A percentile compares a stretch with the other conserved stretches of the same genome.
These are phyloP conservation scores for Pseudonectria foliicola DNA, from an alignment of 2,329 filamentous ascomycete genomes.

Conservation along the genomic window DNA sequence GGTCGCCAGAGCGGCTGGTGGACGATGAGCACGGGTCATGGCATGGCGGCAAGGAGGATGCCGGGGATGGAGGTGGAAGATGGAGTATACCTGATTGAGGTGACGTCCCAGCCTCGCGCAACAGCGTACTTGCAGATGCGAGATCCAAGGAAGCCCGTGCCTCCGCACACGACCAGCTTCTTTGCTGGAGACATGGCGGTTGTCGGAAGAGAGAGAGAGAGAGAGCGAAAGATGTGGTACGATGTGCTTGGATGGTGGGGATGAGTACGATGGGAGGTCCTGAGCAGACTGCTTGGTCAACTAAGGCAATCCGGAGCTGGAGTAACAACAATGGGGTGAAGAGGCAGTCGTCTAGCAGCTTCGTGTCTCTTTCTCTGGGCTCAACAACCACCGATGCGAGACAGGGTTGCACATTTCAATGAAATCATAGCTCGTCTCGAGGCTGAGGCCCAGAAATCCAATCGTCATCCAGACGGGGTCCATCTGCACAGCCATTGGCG, in stretches of 20 bases:
- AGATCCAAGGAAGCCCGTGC: constrained; percentile 82
- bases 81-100: constrained; percentile 73
- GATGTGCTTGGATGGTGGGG: background rate
- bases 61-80: background rate
- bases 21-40: too few species aligned
- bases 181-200: constrained; percentile 54
- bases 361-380: too few species aligned
- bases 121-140: constrained; percentile 89
- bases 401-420: constrained; percentile 15
- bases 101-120: constrained; percentile 82
- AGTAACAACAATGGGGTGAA: too few species aligned
- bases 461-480: background rate
- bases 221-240: constrained; percentile 11
- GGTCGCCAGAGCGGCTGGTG: constrained; percentile 80
- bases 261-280: background rate
- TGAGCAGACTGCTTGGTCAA: too few species aligned
- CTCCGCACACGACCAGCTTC: constrained; percentile 83
- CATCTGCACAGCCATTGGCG: too few species aligned
- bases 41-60: constrained; percentile 1
- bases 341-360: too few species aligned
- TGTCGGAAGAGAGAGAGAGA: constrained; percentile 10
- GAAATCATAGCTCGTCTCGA: constrained; percentile 20
- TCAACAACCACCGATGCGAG: constrained; percentile 4
- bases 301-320: too few species aligned
- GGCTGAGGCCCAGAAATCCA: constrained; percentile 11